Conservation (phyloP, 2,329 filamentous ascomycete genomes). For the Thermoascus crustaceus region DNA sequence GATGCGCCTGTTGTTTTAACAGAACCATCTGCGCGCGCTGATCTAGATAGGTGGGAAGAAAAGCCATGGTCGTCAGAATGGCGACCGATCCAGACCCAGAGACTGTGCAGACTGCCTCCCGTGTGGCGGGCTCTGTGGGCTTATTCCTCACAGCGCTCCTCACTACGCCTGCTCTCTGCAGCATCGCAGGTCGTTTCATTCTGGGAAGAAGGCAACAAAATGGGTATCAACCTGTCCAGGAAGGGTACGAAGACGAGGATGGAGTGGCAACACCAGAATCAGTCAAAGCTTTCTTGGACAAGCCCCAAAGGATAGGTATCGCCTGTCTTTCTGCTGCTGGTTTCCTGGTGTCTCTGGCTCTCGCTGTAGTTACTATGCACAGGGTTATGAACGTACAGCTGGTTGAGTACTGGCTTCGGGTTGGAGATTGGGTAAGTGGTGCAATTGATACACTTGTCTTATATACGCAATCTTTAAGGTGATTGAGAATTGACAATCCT, state of each 20-base stretch:
- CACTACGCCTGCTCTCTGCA: slow-evolving; percentile 19
- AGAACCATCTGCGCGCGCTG: too few relatives aligned
- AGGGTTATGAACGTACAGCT: slow-evolving; percentile 26
- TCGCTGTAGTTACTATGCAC: slow-evolving; percentile 47
- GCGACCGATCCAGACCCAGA: too few relatives aligned
- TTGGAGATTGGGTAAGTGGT: slow-evolving; percentile 54
- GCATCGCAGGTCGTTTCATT: slow-evolving; percentile 13
- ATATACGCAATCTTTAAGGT: not conserved
- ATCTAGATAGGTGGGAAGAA: too few relatives aligned
- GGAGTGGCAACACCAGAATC: slow-evolving; percentile 60
- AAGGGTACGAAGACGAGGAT: slow-evolving; percentile 60
- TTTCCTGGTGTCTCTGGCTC: slow-evolving; percentile 47
- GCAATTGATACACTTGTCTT: not conserved
- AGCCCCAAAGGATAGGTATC: slow-evolving; percentile 48
- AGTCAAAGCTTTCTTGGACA: slow-evolving; percentile 54
- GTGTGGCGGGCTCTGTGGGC: too few relatives aligned
- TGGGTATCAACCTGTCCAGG: slow-evolving; percentile 17
- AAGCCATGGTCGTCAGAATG: too few relatives aligned
- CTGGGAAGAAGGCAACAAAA: slow-evolving; percentile 11
- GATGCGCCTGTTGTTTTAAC: too few relatives aligned
- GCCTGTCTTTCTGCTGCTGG: slow-evolving; percentile 48
- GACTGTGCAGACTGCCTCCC: too few relatives aligned
- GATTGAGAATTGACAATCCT: not conserved
- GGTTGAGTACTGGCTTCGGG: slow-evolving; percentile 53
- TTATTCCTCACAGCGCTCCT: too few relatives aligned